Evolutionary conservation across 2,329 filamentous ascomycete genomes (phyloP).

Genomic region (Coniochaeta hoffmannii): DNA sequence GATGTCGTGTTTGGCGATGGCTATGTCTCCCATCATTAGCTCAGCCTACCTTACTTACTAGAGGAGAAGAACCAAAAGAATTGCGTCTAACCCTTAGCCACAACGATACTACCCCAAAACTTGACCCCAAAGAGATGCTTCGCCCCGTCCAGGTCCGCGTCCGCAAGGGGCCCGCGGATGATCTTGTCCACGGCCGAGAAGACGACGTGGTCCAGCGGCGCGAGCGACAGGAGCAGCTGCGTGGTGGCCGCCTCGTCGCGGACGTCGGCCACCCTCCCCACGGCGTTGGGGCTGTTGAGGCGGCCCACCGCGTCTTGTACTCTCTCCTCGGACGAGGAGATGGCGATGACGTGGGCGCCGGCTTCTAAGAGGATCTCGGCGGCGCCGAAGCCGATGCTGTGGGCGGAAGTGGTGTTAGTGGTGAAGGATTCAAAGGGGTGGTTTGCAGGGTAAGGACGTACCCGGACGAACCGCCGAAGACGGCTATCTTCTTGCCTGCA

Average conservation of each 20-base stretch:
- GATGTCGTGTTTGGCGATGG: conserved; percentile 27
- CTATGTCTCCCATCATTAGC: too few species aligned
- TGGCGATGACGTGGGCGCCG: conserved; percentile 25
- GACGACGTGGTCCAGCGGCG: conserved; percentile 29
- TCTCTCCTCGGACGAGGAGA: conserved; percentile 24
- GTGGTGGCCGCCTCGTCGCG: conserved; percentile 25
- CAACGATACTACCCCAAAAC: conserved; percentile 29
- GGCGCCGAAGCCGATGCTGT: conserved; percentile 30
- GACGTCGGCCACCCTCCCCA: conserved; percentile 24
- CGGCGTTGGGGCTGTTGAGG: conserved; percentile 15
- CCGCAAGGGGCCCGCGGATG: conserved; percentile 26
- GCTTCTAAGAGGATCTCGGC: conserved; percentile 26
- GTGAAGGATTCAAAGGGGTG: neutral
- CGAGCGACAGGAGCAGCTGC: conserved; percentile 19
- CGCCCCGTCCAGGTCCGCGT: conserved; percentile 23
- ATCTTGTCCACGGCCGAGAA: conserved; percentile 30
- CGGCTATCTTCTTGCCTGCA: conserved; percentile 24
- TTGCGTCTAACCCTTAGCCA: conserved; percentile 22
- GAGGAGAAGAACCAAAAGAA: too few species aligned
- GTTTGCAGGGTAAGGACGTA: conserved; percentile 6
- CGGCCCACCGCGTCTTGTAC: conserved; percentile 23
- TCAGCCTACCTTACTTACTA: too few species aligned
- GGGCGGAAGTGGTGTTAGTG: neutral
- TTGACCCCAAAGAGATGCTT: conserved; percentile 29
- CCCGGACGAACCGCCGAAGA: conserved; percentile 29